A percentile compares a stretch with the other conserved stretches of the same genome.
These are phyloP conservation scores for Cutaneotrichosporon sp. DNA, from an alignment of 1,284 basidiomycete genomes.

Conservation along the genomic window DNA sequence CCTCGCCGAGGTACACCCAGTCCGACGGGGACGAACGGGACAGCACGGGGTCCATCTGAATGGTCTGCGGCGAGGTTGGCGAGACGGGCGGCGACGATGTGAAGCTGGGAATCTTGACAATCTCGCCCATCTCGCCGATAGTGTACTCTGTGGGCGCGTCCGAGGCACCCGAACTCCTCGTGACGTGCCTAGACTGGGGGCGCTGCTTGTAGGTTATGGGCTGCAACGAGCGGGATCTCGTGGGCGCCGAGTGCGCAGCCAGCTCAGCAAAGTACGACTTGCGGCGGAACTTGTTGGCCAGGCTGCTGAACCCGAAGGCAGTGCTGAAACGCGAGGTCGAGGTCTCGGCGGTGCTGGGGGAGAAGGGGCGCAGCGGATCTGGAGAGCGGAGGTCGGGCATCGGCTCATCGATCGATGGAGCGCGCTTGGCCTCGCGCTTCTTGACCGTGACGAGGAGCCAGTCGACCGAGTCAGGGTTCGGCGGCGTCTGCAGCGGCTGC, in stretches of 20 bases:
- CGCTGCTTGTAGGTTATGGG: background rate
- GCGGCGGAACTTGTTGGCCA: conserved; percentile 33
- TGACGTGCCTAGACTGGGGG: background rate
- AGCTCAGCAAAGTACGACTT: conserved; percentile 20
- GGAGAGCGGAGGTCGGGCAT: conserved; percentile 12
- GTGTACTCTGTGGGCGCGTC: conserved; percentile 37
- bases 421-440: conserved; percentile 18
- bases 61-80: background rate
- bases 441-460: conserved; percentile 41
- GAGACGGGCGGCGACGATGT: conserved; percentile 1
- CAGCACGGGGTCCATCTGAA: conserved; percentile 4
- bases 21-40: conserved; percentile 54
- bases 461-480: conserved; percentile 23
- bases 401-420: conserved; percentile 10
- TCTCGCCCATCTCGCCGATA: conserved; percentile 38
- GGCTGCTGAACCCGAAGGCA: conserved; percentile 27
- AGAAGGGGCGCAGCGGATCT: conserved; percentile 19
- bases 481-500: conserved; percentile 3
- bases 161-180: conserved; percentile 22
- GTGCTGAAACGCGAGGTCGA: conserved; percentile 25
- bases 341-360: conserved; percentile 23
- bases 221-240: conserved; percentile 4
- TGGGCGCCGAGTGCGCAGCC: background rate
- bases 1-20: conserved; percentile 85
- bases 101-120: conserved; percentile 29